Evolutionary conservation across 2,329 filamentous ascomycete species (phyloP).

Genomic region (Phialemonium atrogriseum): DNA sequence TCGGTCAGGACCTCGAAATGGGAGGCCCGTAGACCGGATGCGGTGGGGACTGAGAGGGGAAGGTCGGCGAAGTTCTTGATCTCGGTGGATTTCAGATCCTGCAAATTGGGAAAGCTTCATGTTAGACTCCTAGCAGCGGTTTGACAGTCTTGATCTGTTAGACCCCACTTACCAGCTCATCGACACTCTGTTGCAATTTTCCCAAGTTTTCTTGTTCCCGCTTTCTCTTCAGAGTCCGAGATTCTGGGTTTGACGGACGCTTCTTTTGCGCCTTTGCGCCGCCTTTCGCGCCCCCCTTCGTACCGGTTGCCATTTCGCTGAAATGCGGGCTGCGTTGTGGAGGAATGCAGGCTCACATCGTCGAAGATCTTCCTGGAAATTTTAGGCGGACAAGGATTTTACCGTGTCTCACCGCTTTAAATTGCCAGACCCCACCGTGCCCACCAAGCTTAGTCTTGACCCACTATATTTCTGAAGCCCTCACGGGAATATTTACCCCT

Average conservation of each 20-base stretch:
- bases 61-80: conserved; percentile 71
- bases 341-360: neutral
- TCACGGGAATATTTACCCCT: too few relatives aligned
- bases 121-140: conserved; percentile 53
- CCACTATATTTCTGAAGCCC: too few relatives aligned
- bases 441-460: too few relatives aligned
- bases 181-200: conserved; percentile 15
- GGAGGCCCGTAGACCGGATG: conserved; percentile 69
- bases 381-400: conserved; percentile 2
- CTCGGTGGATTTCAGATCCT: conserved; percentile 53
- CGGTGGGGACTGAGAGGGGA: conserved; percentile 75
- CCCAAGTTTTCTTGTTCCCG: conserved; percentile 16
- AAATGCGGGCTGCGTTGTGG: neutral
- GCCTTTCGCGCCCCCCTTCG: neutral
- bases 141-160: too few relatives aligned
- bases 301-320: neutral
- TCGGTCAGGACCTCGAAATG: conserved; percentile 90
- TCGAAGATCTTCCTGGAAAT: neutral
- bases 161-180: conserved; percentile 8
- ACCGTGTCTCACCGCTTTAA: too few relatives aligned
- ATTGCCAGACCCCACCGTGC: too few relatives aligned
- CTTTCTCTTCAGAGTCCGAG: conserved; percentile 17
- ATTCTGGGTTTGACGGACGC: conserved; percentile 6
- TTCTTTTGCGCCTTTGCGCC: neutral
- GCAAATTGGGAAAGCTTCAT: neutral